phyloP scores from a whole-genome alignment of 2,329 filamentous ascomycete species.

The Fusarium acutatum region DNA sequence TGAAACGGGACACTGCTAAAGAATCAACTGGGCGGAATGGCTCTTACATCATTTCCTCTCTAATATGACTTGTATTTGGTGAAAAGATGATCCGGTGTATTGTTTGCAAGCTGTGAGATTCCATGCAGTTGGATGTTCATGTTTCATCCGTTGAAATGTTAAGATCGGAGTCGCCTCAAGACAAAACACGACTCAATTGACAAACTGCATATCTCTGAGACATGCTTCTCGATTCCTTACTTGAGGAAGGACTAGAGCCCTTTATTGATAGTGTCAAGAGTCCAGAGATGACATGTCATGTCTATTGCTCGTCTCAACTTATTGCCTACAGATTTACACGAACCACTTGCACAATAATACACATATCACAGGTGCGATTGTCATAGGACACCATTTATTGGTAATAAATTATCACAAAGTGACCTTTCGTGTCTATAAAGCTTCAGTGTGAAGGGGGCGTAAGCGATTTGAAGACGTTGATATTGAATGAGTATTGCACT shows the following conservation, averaged over 20 bases:
- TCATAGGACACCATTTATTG: fast-evolving
- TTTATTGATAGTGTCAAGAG: background rate
- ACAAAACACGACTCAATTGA: background rate
- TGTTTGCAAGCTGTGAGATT: background rate
- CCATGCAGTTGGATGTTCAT: background rate
- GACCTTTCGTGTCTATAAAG: background rate
- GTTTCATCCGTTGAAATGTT: background rate
- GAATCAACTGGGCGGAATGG: background rate
- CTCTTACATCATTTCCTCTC: background rate
- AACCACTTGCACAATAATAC: too few relatives aligned
- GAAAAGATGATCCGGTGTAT: background rate
- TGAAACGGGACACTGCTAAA: background rate
- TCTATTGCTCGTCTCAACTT: background rate
- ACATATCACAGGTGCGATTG: background rate
- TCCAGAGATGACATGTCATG: background rate
- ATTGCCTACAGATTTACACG: background rate
- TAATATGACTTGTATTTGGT: too few relatives aligned
- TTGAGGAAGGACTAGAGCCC: background rate
- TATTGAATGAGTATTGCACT: too few relatives aligned
- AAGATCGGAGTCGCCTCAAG: background rate
- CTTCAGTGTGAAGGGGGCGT: too few relatives aligned
- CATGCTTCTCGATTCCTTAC: background rate
- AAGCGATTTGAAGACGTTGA: too few relatives aligned
- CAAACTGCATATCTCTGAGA: background rate
- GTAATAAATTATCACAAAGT: background rate